Evolutionary conservation across 2,329 filamentous ascomycete genomes (phyloP).

Genomic region (Diaporthe capsici): DNA sequence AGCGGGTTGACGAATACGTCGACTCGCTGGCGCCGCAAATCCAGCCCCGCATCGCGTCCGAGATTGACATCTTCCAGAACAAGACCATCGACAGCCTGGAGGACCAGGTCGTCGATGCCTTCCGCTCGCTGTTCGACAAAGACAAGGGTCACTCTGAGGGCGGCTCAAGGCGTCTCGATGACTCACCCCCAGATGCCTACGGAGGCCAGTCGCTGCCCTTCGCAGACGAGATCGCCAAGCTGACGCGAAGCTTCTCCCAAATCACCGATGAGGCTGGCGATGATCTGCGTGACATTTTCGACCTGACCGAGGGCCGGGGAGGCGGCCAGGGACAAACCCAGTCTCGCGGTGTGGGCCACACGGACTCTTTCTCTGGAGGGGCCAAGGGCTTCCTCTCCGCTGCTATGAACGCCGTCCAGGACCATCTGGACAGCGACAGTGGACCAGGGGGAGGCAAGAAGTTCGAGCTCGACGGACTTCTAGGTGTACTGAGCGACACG

Average conservation of each 20-base stretch:
- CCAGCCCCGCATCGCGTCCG: conserved; percentile 60
- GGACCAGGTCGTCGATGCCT: conserved; percentile 59
- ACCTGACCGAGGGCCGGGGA: conserved; percentile 54
- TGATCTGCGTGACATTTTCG: conserved; percentile 61
- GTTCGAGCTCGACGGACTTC: conserved; percentile 59
- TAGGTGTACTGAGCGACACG: conserved; percentile 58
- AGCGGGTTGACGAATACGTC: conserved; percentile 59
- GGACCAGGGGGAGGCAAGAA: conserved; percentile 47
- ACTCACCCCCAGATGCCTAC: conserved; percentile 56
- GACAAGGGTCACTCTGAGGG: conserved; percentile 45
- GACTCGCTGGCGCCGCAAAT: conserved; percentile 62
- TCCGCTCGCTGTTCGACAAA: conserved; percentile 59
- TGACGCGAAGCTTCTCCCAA: conserved; percentile 57
- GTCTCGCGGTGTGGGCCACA: conserved; percentile 48
- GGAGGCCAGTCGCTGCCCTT: conserved; percentile 59
- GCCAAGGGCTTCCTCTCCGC: conserved; percentile 56
- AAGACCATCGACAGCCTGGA: conserved; percentile 63
- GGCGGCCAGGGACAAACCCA: conserved; percentile 36
- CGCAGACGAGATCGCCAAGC: conserved; percentile 59
- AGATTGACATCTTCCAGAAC: conserved; percentile 59
- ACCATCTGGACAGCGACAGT: conserved; percentile 48
- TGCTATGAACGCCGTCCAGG: conserved; percentile 57
- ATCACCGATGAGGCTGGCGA: conserved; percentile 58
- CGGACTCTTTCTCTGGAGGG: conserved; percentile 43
- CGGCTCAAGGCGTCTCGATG: conserved; percentile 48